Base-by-base conservation (phyloP, 176 grass and related monocot species). In the Triticum timopheevii region DNA sequence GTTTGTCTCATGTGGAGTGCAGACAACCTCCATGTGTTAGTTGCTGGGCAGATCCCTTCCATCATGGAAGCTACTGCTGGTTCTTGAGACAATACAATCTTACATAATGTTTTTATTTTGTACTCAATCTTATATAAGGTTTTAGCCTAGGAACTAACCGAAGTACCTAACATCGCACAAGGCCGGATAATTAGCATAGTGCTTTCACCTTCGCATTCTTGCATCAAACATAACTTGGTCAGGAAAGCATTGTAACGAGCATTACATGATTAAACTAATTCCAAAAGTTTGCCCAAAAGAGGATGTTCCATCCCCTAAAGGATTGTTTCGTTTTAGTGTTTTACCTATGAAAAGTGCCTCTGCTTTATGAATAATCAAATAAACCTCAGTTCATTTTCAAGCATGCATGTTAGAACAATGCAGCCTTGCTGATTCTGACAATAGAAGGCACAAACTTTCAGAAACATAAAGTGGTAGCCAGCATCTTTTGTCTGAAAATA, bases 21-120 rank as follows among this genome's bases (percentile, higher is more conserved):
- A 68, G 34, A 80, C 69, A 89, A 61, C 12, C 58, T 81, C 75
- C 77, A 85, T 85, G 82, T 89, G 82, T 85, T 73, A 40, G 87
- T 80, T 76, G 67, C 52, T 64, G 68, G 58, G 61, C 5, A 76
- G 72, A 17, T 42, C 40, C 69, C 78, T 16, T 68, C 79, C 58
- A 82, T 75, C 30, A 23, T 82, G 59, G 30, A 33, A 63, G 10
- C 62, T 78, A 61, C 28, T 45, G 25, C 47, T 47, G 3, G 47
- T 20, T 52, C 61, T 67, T 67, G 7, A 35, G 47, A 61, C 33
- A 42, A 42, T 42, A 11, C 40, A 42, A 42, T 42, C 40, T 42
- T 42, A 42, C 10, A 10, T 42, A 42, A 42, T 10, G 40, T 42
- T 42, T 42, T 42, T 42, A 0, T 45, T 45, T 45, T 45, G 2